Percentiles rank a stretch among this genome's conserved stretches.
phyloP scores from a whole-genome alignment of 2,329 filamentous ascomycete species.

The Dactylellina sp. region DNA sequence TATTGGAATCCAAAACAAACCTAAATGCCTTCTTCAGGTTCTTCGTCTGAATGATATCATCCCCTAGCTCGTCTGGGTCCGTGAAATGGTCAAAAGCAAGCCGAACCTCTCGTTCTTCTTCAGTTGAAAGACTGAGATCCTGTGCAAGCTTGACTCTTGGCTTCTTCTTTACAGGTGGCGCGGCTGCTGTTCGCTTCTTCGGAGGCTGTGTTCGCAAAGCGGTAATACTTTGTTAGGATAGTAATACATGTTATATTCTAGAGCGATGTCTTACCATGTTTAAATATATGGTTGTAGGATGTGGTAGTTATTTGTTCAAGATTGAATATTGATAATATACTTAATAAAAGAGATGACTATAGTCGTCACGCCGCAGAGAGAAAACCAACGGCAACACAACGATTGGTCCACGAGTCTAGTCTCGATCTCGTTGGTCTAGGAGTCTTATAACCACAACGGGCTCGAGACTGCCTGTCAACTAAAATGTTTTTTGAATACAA shows the following conservation, averaged over 20 bases:
- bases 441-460: no score
- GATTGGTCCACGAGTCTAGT: no score
- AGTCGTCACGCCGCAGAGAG: no score
- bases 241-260: background rate
- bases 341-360: no score
- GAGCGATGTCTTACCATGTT: slow-evolving; percentile 13
- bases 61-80: slow-evolving; percentile 69
- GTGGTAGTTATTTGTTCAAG: background rate
- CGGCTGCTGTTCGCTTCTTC: slow-evolving; percentile 26
- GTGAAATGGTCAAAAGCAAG: slow-evolving; percentile 46
- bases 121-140: slow-evolving; percentile 41
- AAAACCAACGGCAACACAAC: no score
- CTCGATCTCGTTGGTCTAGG: no score
- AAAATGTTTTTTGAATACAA: no score
- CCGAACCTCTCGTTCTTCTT: slow-evolving; percentile 50
- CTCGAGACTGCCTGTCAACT: no score
- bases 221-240: no score
- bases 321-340: no score
- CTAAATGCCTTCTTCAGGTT: slow-evolving; percentile 79
- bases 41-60: slow-evolving; percentile 75
- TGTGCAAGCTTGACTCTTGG: slow-evolving; percentile 49
- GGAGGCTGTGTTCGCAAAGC: slow-evolving; percentile 33
- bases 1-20: no score
- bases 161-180: slow-evolving; percentile 43
- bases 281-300: background rate